Evolutionary conservation across 768 basidiomycete species (phyloP).

Genomic region (Arthromyces matolae): DNA sequence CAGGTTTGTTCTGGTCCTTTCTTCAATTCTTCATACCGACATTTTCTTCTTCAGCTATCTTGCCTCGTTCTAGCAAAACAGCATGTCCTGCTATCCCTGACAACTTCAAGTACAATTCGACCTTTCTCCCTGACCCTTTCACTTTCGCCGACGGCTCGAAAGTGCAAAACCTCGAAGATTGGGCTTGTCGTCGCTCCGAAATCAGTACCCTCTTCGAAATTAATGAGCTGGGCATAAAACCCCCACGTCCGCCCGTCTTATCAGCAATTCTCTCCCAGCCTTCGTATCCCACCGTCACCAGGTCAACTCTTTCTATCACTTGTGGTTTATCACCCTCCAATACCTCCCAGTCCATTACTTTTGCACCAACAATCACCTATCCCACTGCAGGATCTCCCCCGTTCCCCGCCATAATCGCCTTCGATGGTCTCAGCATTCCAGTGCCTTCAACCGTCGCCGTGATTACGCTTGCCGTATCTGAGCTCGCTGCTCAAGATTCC

Average conservation of each 20-base stretch:
- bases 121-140: conserved; percentile 49
- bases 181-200: conserved; percentile 46
- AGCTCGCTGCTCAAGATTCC: conserved; percentile 46
- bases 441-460: conserved; percentile 32
- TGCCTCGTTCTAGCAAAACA: background rate
- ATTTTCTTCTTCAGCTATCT: background rate
- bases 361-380: conserved; percentile 40
- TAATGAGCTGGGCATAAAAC: conserved; percentile 49
- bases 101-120: background rate
- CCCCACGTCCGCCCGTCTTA: conserved; percentile 39
- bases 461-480: conserved; percentile 48
- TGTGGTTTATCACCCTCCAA: conserved; percentile 33
- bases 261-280: conserved; percentile 37
- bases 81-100: background rate
- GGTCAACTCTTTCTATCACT: conserved; percentile 39
- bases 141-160: conserved; percentile 39
- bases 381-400: conserved; percentile 37
- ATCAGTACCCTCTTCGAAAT: conserved; percentile 43
- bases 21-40: background rate
- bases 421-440: conserved; percentile 39
- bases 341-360: conserved; percentile 42
- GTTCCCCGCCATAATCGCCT: conserved; percentile 49
- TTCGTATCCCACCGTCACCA: background rate
- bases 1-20: background rate
- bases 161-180: conserved; percentile 41